Base-by-base conservation (phyloP, 176 grass and related monocot genomes). In the Chrysopogon serrulatus region DNA sequence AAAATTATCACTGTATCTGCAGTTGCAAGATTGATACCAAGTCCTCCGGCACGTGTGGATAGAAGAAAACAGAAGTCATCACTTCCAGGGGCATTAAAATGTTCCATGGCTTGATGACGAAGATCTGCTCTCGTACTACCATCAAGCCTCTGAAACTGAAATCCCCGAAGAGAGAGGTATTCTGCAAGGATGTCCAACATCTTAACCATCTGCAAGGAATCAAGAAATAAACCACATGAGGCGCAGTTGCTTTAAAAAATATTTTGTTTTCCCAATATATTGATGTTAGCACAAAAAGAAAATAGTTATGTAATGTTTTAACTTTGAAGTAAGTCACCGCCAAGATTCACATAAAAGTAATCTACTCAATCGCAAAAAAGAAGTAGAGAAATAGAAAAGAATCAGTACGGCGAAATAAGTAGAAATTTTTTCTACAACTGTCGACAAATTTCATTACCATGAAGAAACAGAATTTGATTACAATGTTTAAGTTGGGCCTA, bases 21-120 rank as follows among this genome's bases (percentile, higher is more conserved):
- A 79, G 96, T 99, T 69, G 96, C 96, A 79, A 99, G 96, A 96
- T 99, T 99, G 80, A 99, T 99, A 83, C 96, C 96, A 71, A 99
- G 93, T 35, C 96, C 96, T 83, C 96, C 96, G 56, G 96, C 96
- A 81, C 96, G 96, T 77, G 96, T 99, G 40, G 96, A 99, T 27
- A 99, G 76, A 77, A 99, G 93, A 77, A 99, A 99, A 87, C 96
- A 99, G 35, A 99, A 99, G 83, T 99, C 96, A 70, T 96, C 96
- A 90, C 93, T 96, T 81, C 96, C 96, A 75, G 93, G 96, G 14
- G 96, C 96, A 80, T 99, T 99, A 62, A 99, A 99, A 90, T 99
- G 96, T 53, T 99, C 96, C 96, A 99, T 99, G 45, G 96, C 96
- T 76, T 99, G 96, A 66, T 99, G 96, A 82, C 96, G 89, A 86